Evolutionary conservation across 2,329 filamentous ascomycete genomes (phyloP).

Genomic region (Macroventuria anomochaeta): DNA sequence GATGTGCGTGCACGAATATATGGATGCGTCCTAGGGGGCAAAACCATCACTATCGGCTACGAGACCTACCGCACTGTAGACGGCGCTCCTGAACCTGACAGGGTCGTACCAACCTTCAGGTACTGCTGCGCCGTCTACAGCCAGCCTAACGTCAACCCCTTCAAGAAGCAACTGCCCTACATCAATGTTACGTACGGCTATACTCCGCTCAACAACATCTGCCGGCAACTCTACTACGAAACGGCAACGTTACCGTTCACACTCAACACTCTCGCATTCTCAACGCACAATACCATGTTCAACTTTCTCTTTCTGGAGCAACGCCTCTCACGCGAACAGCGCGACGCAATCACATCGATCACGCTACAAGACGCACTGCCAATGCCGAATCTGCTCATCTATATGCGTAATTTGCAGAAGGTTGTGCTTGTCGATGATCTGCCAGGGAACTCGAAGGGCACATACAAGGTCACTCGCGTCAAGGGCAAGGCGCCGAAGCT

Average conservation of each 20-base stretch:
- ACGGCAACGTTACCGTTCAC: constrained; percentile 36
- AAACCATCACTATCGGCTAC: constrained; percentile 35
- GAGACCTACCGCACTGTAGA: constrained; percentile 25
- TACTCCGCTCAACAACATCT: constrained; percentile 34
- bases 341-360: constrained; percentile 28
- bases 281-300: constrained; percentile 30
- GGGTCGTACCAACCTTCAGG: constrained; percentile 27
- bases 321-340: constrained; percentile 29
- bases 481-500: constrained; percentile 26
- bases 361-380: constrained; percentile 26
- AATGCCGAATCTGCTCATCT: constrained; percentile 21
- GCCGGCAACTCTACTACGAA: constrained; percentile 41
- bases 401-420: constrained; percentile 30
- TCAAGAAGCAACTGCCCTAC: neutral
- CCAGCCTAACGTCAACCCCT: constrained; percentile 20
- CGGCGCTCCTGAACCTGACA: neutral
- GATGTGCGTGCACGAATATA: constrained; percentile 34
- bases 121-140: constrained; percentile 30
- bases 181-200: constrained; percentile 16
- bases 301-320: constrained; percentile 37
- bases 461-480: constrained; percentile 25
- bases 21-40: constrained; percentile 28
- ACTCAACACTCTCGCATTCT: constrained; percentile 34
- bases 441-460: constrained; percentile 15
- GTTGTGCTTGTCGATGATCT: constrained; percentile 22